These are phyloP conservation scores for Phytophthora pluvialis DNA, from an alignment of 352 stramenopile species.

Conservation along the genomic window DNA sequence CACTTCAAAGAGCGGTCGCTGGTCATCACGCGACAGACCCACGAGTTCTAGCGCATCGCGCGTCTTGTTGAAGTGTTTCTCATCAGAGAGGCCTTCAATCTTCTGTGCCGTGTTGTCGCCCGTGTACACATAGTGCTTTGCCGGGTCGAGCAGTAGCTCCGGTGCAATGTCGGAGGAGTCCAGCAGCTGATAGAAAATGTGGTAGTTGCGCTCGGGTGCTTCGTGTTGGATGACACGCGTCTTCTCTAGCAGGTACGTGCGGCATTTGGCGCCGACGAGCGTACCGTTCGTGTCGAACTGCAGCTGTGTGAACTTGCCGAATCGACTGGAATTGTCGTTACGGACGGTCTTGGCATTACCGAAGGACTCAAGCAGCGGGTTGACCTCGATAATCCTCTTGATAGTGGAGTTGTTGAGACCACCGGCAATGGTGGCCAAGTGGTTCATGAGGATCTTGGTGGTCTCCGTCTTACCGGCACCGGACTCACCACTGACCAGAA, in stretches of 20 bases:
- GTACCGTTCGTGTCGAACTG: constrained; percentile 87
- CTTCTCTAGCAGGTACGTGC: constrained; percentile 98
- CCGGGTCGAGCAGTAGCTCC: constrained; percentile 55
- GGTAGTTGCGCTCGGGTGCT: constrained; percentile 94
- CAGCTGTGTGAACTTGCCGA: constrained; percentile 98
- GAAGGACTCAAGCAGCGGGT: constrained; percentile 98
- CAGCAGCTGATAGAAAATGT: constrained; percentile 96
- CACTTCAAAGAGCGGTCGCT: constrained; percentile 93
- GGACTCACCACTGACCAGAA: constrained; percentile 88
- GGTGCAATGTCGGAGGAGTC: constrained; percentile 57
- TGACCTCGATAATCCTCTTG: constrained; percentile 97
- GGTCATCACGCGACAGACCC: constrained; percentile 83
- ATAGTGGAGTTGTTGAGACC: constrained; percentile 93
- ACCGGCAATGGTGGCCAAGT: constrained; percentile 81
- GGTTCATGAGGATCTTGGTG: constrained; percentile 93
- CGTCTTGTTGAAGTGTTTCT: constrained; percentile 87
- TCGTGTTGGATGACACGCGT: constrained; percentile 96
- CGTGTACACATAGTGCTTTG: constrained; percentile 69
- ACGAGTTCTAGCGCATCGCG: constrained; percentile 75
- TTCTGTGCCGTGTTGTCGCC: constrained; percentile 67
- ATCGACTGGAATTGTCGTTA: constrained; percentile 98
- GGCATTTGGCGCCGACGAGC: constrained; percentile 93
- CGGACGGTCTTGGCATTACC: constrained; percentile 97
- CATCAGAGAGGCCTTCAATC: constrained; percentile 80
- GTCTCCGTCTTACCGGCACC: constrained; percentile 95